Evolutionary conservation across 352 stramenopile genomes (phyloP), one percentile per base, ranked within the genome.

Genomic region (Phytophthora capsici): DNA sequence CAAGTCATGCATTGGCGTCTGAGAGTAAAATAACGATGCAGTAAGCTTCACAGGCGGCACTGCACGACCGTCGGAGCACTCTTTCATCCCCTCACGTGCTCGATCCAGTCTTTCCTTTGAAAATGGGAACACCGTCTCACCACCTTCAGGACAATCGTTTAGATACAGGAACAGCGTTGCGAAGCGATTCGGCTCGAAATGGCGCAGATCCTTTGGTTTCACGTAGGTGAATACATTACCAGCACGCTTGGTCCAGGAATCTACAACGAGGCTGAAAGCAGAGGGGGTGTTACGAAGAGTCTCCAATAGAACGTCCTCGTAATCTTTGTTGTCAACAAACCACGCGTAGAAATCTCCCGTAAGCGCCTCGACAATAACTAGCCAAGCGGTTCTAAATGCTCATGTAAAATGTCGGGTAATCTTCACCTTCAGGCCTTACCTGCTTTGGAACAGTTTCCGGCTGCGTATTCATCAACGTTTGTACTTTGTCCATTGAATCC

Each of bases 101-200:
- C 60, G 56, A 90, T 90, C 68, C 20, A 87, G 25, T 9, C 77
- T 71, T 66, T 83, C 72, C 19, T 75, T 86, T 25, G 78, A 90
- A 69, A 91, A 89, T 28, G 79, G 95, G 71, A 99, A 98, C 16
- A 98, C 86, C 4, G 95, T 98, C 75, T 99, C 87, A 16, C 96
- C 96, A 46, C 96, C 96, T 57, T 97, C 85, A 12, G 81, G 75
- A 9, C 98, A 97, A 54, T 98, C 88, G 60, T 89, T 98, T 34
- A 99, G 75, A 76, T 99, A 99, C 66, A 97, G 80, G 46, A 98
- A 98, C 10, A 99, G 80, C 13, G 95, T 99, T 6, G 89, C 92
- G 69, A 97, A 98, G 16, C 96, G 86, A 79, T 99, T 99, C 22
- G 84, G 82, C 61, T 90, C 80, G 51, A 91, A 89, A 46, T 88